Percentiles rank a stretch among this genome's conserved stretches.
Conservation (phyloP, 768 basidiomycete species). For the Phylloporus scabripes region DNA sequence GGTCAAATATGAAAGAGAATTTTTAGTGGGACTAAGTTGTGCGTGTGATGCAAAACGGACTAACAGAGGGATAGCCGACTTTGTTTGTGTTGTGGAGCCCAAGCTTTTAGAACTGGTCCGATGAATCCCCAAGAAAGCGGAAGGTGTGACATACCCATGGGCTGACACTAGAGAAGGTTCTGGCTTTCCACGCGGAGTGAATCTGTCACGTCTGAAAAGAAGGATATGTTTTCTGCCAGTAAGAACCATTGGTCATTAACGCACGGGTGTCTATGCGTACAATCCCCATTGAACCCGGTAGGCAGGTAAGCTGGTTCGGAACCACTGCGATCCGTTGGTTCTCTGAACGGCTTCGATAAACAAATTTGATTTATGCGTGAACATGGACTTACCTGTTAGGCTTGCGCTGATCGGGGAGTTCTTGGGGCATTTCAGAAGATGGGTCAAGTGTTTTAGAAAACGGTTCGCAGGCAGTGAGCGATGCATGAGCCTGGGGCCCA, state of each 20-base stretch:
- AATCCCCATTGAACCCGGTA: not conserved
- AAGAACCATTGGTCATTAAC: not conserved
- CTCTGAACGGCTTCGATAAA: not conserved
- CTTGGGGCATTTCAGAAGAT: not conserved
- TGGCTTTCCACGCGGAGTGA: conserved; percentile 4
- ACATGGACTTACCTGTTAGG: not conserved
- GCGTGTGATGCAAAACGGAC: not conserved
- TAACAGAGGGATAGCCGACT: too few species aligned
- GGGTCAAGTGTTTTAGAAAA: not conserved
- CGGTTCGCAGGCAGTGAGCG: not conserved
- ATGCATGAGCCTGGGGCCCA: not conserved
- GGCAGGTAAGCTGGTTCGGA: not conserved
- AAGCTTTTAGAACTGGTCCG: not conserved
- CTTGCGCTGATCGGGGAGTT: not conserved
- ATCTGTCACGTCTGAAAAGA: not conserved
- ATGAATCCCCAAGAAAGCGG: not conserved
- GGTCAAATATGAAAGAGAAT: too few species aligned
- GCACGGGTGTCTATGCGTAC: not conserved
- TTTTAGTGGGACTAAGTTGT: not conserved
- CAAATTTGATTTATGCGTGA: too few species aligned
- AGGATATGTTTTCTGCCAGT: not conserved
- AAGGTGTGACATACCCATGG: conserved; percentile 2
- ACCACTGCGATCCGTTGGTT: not conserved
- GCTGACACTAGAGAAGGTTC: accelerated
- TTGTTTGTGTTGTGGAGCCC: not conserved